Evolutionary conservation across 441 rosid species (phyloP), one percentile per base, ranked within the genome.

Genomic region (Populus hybrid): DNA sequence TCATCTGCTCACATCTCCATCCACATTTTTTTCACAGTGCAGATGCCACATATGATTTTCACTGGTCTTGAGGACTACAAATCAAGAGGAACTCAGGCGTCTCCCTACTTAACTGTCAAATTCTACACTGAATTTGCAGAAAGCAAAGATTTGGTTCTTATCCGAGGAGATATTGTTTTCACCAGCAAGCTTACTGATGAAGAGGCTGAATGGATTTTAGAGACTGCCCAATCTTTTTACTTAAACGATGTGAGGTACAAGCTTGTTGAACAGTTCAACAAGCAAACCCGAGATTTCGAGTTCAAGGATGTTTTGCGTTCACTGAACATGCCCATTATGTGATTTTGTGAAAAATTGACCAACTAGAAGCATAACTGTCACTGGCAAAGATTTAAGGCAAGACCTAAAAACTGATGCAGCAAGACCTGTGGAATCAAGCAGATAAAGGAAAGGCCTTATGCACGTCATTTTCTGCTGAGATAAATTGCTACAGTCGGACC

Each of bases 61-160:
- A 95, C 98, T 2, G 91, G 99, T 75, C 97, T 94, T 18, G 99
- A 93, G 87, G 99, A 95, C 87, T 95, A 95, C 88, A 95, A 90
- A 84, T 96, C 94, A 63, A 90, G 94, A 82, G 98, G 99, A 86
- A 89, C 98, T 78, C 94, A 93, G 86, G 95, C 97, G 1, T 73
- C 99, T 79, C 99, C 97, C 9, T 94, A 92, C 84, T 80, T 89
- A 75, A 89, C 92, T 0, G 81, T 80, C 40, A 61, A 92, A 1
- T 92, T 86, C 75, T 95, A 93, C 89, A 89, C 89, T 1, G 97
- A 95, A 59, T 89, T 95, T 42, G 84, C 89, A 19, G 95, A 92
- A 72, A 92, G 83, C 75, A 93, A 91, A 81, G 95, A 86, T 82
- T 79, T 93, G 89, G 97, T 94, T 38, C 91, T 93, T 35, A 85